Conservation (phyloP, 805 yeast species). For the Candida insectorum region DNA sequence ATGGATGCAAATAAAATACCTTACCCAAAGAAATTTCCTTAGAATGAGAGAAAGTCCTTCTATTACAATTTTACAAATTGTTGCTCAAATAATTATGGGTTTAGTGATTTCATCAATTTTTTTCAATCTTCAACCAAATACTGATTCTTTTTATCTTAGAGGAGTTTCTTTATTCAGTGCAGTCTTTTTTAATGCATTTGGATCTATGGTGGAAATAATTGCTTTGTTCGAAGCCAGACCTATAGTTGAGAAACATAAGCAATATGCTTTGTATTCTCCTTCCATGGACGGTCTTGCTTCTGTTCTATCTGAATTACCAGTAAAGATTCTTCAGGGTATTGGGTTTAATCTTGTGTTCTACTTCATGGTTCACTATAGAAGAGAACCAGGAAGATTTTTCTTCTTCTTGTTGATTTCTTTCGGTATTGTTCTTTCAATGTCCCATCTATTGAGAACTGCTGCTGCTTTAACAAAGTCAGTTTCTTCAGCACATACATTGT, state of each 20-base stretch:
- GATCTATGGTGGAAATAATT: slow-evolving; percentile 58
- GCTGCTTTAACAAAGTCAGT: slow-evolving; percentile 41
- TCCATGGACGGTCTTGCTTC: slow-evolving; percentile 69
- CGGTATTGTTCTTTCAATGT: slow-evolving; percentile 34
- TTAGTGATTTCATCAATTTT: slow-evolving; percentile 60
- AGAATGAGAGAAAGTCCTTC: slow-evolving; percentile 56
- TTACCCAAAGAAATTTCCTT: slow-evolving; percentile 52
- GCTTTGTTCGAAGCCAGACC: slow-evolving; percentile 58
- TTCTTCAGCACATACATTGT: slow-evolving; percentile 44
- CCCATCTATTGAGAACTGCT: slow-evolving; percentile 39
- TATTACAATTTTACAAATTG: slow-evolving; percentile 47
- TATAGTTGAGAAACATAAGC: slow-evolving; percentile 67
- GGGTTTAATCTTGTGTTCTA: slow-evolving; percentile 30
- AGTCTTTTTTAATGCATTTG: slow-evolving; percentile 57
- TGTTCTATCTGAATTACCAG: slow-evolving; percentile 59
- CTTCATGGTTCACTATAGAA: slow-evolving; percentile 49
- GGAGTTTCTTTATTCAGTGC: slow-evolving; percentile 64
- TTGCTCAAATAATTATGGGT: slow-evolving; percentile 55
- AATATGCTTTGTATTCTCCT: slow-evolving; percentile 70
- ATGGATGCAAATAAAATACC: slow-evolving; percentile 47
- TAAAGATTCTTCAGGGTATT: slow-evolving; percentile 40
- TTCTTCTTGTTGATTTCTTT: slow-evolving; percentile 32
- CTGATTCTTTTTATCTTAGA: slow-evolving; percentile 58
- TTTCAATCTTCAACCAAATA: slow-evolving; percentile 46
- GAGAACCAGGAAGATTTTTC: slow-evolving; percentile 36